Base-by-base conservation (phyloP, 345 rosid species). In the Hypericum androsaemum region DNA sequence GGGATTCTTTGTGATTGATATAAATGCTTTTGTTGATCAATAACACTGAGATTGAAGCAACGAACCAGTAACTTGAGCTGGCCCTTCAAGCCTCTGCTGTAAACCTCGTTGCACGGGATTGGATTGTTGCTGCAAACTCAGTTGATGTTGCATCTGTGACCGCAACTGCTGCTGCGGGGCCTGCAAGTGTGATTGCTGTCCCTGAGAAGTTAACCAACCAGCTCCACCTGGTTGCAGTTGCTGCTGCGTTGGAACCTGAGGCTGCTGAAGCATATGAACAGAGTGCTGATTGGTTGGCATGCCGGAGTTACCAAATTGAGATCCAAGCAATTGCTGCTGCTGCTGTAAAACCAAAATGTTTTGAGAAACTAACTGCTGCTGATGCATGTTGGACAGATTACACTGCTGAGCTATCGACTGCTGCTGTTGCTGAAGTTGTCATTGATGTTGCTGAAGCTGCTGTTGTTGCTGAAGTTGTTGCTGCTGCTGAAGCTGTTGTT, bases 21-120 rank as follows among this genome's bases (percentile, higher is more conserved):
- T 53, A 88, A 61, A 65, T 86, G 94, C 77, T 84, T 84, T 70
- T 85, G 96, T 61, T 74, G 98, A 68, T 92, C 95, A 63, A 80
- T 70, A 42, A 81, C 74, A 77, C 61, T 80, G 95, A 12, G 75
- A 76, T 58, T 83, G 98, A 78, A 77, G 80, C 79, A 82, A 64
- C 64, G 95, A 71, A 53, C 83, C 84, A 11, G 89, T 58, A 50
- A 64, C 63, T 68, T 78, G 89, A 63, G 71, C 79, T 44, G 86
- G 60, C 68, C 79, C 66, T 67, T 79, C 95, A 60, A 83, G 75
- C 66, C 97, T 78, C 63, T 80, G 95, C 51, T 78, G 88, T 74
- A 83, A 52, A 66, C 84, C 89, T 60, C 77, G 79, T 55, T 77
- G 96, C 58, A 81, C 67, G 43, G 67, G 56, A 73, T 74, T 85